These are phyloP conservation scores for Annulohypoxylon truncatum DNA, from an alignment of 2,329 filamentous ascomycete species.

Conservation along the genomic window DNA sequence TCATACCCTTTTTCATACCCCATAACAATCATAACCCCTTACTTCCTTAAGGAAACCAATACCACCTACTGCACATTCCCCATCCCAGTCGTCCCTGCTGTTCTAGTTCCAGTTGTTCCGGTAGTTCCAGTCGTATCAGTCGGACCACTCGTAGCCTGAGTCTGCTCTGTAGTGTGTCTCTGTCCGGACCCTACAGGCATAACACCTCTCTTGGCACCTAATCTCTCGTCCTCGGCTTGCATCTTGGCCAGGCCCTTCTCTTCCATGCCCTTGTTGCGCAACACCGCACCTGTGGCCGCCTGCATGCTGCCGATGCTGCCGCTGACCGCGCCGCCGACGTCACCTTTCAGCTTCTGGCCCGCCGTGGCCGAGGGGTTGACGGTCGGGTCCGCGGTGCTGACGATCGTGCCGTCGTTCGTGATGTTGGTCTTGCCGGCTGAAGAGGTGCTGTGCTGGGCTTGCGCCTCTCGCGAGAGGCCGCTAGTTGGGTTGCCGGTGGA, in stretches of 20 bases:
- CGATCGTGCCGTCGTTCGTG: slow-evolving; percentile 31
- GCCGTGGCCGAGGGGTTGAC: slow-evolving; percentile 36
- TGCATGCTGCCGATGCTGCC: slow-evolving; percentile 41
- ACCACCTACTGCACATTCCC: background rate
- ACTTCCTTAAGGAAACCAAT: background rate
- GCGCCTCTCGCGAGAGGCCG: slow-evolving; percentile 21
- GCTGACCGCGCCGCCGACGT: slow-evolving; percentile 39
- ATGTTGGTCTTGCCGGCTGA: slow-evolving; percentile 30
- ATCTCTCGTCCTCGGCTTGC: slow-evolving; percentile 44
- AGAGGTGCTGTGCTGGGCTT: slow-evolving; percentile 4
- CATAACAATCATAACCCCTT: background rate
- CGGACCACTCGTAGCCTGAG: background rate
- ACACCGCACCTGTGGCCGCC: slow-evolving; percentile 36
- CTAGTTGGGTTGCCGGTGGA: slow-evolving; percentile 32
- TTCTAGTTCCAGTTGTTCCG: background rate
- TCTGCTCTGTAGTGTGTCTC: slow-evolving; percentile 19
- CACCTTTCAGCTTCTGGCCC: slow-evolving; percentile 45
- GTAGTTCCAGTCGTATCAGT: too few relatives aligned
- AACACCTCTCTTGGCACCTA: slow-evolving; percentile 42
- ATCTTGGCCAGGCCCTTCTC: slow-evolving; percentile 43
- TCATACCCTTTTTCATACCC: background rate
- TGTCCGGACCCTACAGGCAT: slow-evolving; percentile 41
- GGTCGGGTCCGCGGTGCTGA: slow-evolving; percentile 39
- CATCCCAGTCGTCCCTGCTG: too few relatives aligned
- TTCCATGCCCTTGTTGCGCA: slow-evolving; percentile 40